Evolutionary conservation across 805 yeast genomes (phyloP).

Genomic region (Clavispora vitiphila): DNA sequence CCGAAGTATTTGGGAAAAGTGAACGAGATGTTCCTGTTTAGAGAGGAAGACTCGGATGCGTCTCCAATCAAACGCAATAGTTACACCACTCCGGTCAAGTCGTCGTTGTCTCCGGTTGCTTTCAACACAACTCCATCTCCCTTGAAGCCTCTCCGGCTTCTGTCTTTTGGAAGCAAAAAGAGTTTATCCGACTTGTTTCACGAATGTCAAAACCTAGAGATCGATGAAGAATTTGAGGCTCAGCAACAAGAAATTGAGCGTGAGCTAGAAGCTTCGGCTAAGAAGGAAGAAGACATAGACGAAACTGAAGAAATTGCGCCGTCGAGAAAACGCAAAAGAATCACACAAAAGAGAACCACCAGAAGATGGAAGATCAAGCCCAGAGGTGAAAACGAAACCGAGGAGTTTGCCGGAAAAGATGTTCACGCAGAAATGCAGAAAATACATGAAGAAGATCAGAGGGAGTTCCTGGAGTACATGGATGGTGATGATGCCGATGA

Average conservation of each 20-base stretch:
- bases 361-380: slow-evolving; percentile 48
- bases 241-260: slow-evolving; percentile 13
- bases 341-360: slow-evolving; percentile 50
- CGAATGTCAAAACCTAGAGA: slow-evolving; percentile 37
- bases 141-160: slow-evolving; percentile 29
- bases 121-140: slow-evolving; percentile 46
- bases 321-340: slow-evolving; percentile 20
- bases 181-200: slow-evolving; percentile 42
- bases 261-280: slow-evolving; percentile 7
- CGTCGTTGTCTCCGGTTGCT: slow-evolving; percentile 1
- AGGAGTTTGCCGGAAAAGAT: slow-evolving; percentile 34
- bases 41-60: slow-evolving; percentile 1
- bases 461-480: slow-evolving; percentile 19
- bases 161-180: slow-evolving; percentile 17
- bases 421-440: slow-evolving; percentile 38
- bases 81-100: slow-evolving; percentile 3
- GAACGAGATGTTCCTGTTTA: slow-evolving; percentile 11
- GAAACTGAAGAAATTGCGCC: slow-evolving; percentile 1
- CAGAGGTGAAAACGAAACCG: slow-evolving; percentile 14
- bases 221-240: slow-evolving; percentile 14
- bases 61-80: background rate
- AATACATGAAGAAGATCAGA: slow-evolving; percentile 26
- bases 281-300: slow-evolving; percentile 6
- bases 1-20: slow-evolving; percentile 14
- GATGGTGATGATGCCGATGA: slow-evolving; percentile 10